phyloP scores from a whole-genome alignment of 2,329 filamentous ascomycete genomes.

The Cladophialophora carrionii region DNA sequence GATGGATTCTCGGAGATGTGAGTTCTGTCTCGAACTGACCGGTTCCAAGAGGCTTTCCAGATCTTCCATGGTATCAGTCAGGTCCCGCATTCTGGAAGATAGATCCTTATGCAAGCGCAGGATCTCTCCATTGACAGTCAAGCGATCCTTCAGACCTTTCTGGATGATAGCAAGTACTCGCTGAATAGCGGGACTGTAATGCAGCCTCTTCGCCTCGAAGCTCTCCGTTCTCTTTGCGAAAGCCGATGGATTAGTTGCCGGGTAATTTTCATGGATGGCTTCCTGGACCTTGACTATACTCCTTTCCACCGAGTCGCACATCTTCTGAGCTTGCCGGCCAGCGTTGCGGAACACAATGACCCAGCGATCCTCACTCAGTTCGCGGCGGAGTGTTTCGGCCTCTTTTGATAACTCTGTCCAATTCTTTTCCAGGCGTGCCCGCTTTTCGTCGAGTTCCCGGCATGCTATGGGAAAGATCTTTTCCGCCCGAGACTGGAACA shows the following conservation, averaged over 20 bases:
- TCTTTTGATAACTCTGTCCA: slow-evolving; percentile 89
- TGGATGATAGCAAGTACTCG: slow-evolving; percentile 90
- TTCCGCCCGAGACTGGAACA: slow-evolving; percentile 78
- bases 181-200: slow-evolving; percentile 92
- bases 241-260: slow-evolving; percentile 69
- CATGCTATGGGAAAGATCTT: slow-evolving; percentile 85
- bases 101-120: slow-evolving; percentile 83
- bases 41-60: slow-evolving; percentile 78
- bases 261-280: slow-evolving; percentile 72
- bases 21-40: slow-evolving; percentile 62
- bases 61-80: slow-evolving; percentile 76
- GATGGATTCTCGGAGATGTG: slow-evolving; percentile 86
- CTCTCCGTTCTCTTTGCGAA: slow-evolving; percentile 84
- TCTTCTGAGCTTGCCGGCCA: slow-evolving; percentile 87
- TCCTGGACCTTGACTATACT: slow-evolving; percentile 82
- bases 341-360: slow-evolving; percentile 93
- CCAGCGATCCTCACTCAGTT: slow-evolving; percentile 95
- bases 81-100: slow-evolving; percentile 74
- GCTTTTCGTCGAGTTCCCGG: slow-evolving; percentile 78
- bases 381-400: slow-evolving; percentile 83
- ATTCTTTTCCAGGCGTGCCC: slow-evolving; percentile 73
- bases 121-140: slow-evolving; percentile 96
- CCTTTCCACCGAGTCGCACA: slow-evolving; percentile 92
- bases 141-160: slow-evolving; percentile 89
- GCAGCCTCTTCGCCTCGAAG: slow-evolving; percentile 91